Conservation (phyloP, 106 monocot genomes). For the Allium fistulosum region DNA sequence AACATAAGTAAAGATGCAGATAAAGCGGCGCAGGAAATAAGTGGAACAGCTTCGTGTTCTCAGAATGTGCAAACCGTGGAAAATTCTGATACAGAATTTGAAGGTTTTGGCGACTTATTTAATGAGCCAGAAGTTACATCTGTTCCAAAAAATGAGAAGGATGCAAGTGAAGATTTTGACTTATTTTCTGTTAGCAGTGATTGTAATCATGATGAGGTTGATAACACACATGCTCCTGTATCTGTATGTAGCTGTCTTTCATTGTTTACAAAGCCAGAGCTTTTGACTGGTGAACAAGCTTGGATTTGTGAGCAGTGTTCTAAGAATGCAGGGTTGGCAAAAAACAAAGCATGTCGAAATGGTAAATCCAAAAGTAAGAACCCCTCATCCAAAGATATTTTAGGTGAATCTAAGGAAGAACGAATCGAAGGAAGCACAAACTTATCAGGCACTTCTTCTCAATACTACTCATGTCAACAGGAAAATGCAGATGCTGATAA, state of each 20-base stretch:
- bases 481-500: conserved; percentile 16
- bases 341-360: conserved; percentile 6
- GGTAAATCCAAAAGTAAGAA: conserved; percentile 8
- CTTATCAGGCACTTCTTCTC: conserved; percentile 5
- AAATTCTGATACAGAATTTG: conserved; percentile 40
- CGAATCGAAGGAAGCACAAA: conserved; percentile 10
- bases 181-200: conserved; percentile 31
- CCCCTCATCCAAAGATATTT: background rate
- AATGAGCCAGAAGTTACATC: conserved; percentile 73
- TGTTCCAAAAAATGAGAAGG: conserved; percentile 20
- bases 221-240: conserved; percentile 53
- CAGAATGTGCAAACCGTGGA: conserved; percentile 15
- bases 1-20: conserved; percentile 22
- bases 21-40: conserved; percentile 14
- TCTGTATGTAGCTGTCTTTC: conserved; percentile 76
- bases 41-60: conserved; percentile 13
- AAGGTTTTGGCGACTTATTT: conserved; percentile 76
- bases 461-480: conserved; percentile 12
- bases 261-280: conserved; percentile 75
- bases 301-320: conserved; percentile 92
- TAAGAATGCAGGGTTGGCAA: conserved; percentile 10
- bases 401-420: background rate
- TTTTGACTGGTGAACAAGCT: conserved; percentile 74
- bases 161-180: conserved; percentile 37
- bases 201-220: conserved; percentile 39